A percentile compares a stretch with the other conserved stretches of the same genome.
Evolutionary conservation across 495 filamentous ascomycete species (phyloP).

Genomic region (Gamarada debralockiae): DNA sequence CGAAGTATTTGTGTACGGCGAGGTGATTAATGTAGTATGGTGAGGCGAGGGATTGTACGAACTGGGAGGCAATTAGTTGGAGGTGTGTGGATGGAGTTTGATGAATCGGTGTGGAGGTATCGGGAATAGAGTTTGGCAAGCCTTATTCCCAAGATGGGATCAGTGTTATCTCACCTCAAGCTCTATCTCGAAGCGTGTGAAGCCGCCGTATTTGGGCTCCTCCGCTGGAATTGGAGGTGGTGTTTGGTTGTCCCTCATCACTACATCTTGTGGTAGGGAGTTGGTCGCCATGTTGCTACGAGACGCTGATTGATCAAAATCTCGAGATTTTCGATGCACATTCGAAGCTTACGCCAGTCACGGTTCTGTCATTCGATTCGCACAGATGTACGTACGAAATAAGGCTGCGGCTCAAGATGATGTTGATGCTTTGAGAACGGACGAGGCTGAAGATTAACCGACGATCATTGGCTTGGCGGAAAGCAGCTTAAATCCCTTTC

Average conservation of each 20-base stretch:
- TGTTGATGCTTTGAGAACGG: slow-evolving; percentile 1
- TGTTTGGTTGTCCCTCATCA: slow-evolving; percentile 23
- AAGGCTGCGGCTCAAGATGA: not conserved
- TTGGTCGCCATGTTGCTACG: slow-evolving; percentile 7
- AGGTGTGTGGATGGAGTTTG: not conserved
- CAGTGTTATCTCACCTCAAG: slow-evolving; percentile 49
- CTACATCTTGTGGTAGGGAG: slow-evolving; percentile 16
- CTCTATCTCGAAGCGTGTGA: slow-evolving; percentile 69
- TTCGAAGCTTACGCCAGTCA: too few species aligned
- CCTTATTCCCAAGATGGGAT: not conserved
- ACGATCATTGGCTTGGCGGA: not conserved
- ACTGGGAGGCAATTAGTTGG: slow-evolving; percentile 43
- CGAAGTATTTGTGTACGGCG: slow-evolving; percentile 50
- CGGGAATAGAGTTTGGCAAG: not conserved
- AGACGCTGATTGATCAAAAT: too few species aligned
- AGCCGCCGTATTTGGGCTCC: slow-evolving; percentile 57
- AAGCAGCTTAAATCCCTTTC: not conserved
- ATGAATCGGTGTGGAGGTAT: not conserved
- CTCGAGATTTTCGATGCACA: too few species aligned
- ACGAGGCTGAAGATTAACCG: slow-evolving; percentile 7
- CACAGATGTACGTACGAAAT: too few species aligned
- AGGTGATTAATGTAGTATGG: slow-evolving; percentile 82
- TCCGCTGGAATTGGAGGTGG: slow-evolving; percentile 20
- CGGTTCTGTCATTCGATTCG: too few species aligned
- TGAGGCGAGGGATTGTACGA: slow-evolving; percentile 83